These are phyloP conservation scores for Chaetomium sp. DNA, from an alignment of 2,329 filamentous ascomycete species.

Conservation along the genomic window DNA sequence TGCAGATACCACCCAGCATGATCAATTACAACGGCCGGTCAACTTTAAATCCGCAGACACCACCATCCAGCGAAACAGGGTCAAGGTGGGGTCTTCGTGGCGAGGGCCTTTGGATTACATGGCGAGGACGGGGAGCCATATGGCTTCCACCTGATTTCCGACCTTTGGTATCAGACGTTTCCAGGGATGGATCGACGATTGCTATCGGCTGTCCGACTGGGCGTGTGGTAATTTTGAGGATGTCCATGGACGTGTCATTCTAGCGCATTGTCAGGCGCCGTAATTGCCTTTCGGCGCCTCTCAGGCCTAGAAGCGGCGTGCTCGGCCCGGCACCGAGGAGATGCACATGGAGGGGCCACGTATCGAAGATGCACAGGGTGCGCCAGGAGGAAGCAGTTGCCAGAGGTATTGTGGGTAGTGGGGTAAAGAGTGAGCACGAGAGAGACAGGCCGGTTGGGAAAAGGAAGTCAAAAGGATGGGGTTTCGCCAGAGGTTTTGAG, in stretches of 20 bases:
- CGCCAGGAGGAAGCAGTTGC: no score
- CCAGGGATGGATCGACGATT: not conserved
- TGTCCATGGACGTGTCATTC: not conserved
- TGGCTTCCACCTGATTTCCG: not conserved
- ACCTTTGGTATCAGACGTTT: not conserved
- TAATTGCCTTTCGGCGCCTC: no score
- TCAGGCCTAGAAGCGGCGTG: no score
- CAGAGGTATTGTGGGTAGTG: no score
- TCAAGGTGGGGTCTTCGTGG: not conserved
- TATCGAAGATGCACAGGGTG: no score
- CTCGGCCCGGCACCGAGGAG: no score
- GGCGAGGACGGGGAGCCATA: not conserved
- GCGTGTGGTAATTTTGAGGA: not conserved
- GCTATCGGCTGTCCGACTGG: not conserved
- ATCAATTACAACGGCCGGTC: not conserved
- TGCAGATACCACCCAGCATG: not conserved
- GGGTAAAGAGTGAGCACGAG: no score
- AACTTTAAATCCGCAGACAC: not conserved
- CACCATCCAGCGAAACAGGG: not conserved
- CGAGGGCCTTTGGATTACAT: no score
- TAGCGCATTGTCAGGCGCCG: not conserved
- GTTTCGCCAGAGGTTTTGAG: no score
- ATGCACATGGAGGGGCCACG: no score
- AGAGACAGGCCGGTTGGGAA: no score
- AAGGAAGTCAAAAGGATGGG: no score